A percentile compares a stretch with the other conserved stretches of the same genome.
Evolutionary conservation across 225 moss, liverwort and hornwort species (phyloP).

Genomic region (Physcomitrellopsis africana): DNA sequence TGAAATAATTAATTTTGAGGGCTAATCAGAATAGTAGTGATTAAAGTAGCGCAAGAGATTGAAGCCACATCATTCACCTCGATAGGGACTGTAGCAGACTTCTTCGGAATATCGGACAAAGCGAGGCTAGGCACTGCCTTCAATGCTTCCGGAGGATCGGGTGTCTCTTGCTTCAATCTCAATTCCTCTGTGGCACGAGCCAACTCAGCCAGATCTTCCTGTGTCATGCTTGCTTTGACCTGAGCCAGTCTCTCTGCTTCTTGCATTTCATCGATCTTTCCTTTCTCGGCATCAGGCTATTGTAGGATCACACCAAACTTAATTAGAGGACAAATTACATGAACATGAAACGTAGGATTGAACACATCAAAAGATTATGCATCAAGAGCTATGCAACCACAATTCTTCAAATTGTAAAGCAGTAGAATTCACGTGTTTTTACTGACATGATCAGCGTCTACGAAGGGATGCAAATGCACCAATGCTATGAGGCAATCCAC

Average conservation of each 20-base stretch:
- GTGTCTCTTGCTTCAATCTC: slow-evolving; percentile 93
- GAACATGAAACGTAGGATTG: background rate
- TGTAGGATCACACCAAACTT: slow-evolving; percentile 19
- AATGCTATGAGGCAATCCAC: slow-evolving; percentile 9
- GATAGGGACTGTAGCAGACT: slow-evolving; percentile 75
- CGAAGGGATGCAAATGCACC: background rate
- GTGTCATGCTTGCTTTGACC: slow-evolving; percentile 86
- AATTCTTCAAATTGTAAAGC: background rate
- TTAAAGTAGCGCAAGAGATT: background rate
- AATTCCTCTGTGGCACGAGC: slow-evolving; percentile 90
- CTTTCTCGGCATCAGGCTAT: slow-evolving; percentile 94
- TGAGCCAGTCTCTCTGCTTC: slow-evolving; percentile 79
- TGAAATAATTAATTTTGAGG: background rate
- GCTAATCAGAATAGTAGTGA: background rate
- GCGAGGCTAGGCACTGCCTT: slow-evolving; percentile 87
- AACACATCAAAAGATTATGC: background rate
- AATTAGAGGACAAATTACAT: background rate
- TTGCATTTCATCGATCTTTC: slow-evolving; percentile 78
- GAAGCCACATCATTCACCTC: slow-evolving; percentile 27
- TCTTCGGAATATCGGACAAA: slow-evolving; percentile 83
- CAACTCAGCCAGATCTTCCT: slow-evolving; percentile 90
- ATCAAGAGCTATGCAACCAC: background rate
- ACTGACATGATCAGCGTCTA: slow-evolving; percentile 11
- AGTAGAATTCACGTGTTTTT: too few relatives aligned
- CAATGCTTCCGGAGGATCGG: slow-evolving; percentile 89